These are phyloP conservation scores for Delphinella strobiligena DNA, from an alignment of 2,329 filamentous ascomycete species.

Conservation along the genomic window DNA sequence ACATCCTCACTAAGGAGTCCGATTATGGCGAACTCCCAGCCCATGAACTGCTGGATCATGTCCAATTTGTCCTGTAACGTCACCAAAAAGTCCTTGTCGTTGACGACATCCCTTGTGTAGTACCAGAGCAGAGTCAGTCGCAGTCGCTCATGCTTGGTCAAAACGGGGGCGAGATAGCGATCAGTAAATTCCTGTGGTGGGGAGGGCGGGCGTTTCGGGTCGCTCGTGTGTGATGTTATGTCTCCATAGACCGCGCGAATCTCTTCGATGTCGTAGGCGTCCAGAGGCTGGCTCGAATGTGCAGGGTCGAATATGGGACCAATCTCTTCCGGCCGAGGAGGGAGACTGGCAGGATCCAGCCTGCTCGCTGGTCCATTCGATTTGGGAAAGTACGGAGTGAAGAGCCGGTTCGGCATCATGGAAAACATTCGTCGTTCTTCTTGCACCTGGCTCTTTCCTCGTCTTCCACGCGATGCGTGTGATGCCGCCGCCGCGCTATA, in stretches of 20 bases:
- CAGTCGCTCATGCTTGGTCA: constrained; percentile 25
- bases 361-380: constrained; percentile 1
- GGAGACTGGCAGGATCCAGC: neutral
- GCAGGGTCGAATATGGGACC: constrained; percentile 9
- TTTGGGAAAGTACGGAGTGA: constrained; percentile 10
- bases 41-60: constrained; percentile 29
- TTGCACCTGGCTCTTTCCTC: too few relatives aligned
- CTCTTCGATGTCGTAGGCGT: constrained; percentile 5
- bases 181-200: constrained; percentile 11
- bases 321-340: constrained; percentile 4
- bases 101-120: constrained; percentile 28
- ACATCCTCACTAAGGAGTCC: constrained; percentile 32
- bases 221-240: constrained; percentile 6
- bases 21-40: constrained; percentile 36
- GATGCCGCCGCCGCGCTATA: too few relatives aligned
- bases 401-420: neutral
- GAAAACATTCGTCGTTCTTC: neutral
- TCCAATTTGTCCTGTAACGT: constrained; percentile 31
- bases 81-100: constrained; percentile 29
- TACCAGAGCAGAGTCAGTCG: constrained; percentile 32
- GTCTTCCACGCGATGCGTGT: too few relatives aligned
- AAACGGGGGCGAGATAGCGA: constrained; percentile 23
- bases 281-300: constrained; percentile 3
- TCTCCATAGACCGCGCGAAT: constrained; percentile 2
- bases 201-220: constrained; percentile 12